Conservation (phyloP, 169 alveolate genomes). For the Plasmodium vinckei region DNA sequence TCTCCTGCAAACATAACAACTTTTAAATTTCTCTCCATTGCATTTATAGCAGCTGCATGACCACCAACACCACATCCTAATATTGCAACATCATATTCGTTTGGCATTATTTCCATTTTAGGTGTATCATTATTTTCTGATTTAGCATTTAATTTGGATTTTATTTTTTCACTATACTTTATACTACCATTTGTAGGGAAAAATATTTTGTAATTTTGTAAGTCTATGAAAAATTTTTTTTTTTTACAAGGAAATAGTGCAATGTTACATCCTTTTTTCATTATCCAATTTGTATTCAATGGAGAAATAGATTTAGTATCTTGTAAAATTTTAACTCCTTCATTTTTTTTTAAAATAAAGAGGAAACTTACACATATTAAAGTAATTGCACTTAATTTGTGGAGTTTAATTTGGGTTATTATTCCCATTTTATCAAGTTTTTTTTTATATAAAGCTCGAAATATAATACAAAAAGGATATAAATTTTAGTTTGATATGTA, state of each 20-base stretch:
- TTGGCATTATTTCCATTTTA: conserved; percentile 8
- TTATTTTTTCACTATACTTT: not conserved
- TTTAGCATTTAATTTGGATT: not conserved
- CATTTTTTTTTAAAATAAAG: no score
- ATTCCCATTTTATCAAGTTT: no score
- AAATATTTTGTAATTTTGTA: not conserved
- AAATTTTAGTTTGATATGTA: no score
- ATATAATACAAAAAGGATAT: no score
- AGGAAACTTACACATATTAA: no score
- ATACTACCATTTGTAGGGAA: not conserved
- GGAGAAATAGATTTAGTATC: no score
- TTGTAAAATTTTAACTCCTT: no score
- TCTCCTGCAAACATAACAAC: conserved; percentile 76
- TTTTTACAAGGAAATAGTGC: not conserved
- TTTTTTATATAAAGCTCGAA: no score
- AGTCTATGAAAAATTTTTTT: not conserved
- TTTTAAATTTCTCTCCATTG: conserved; percentile 76
- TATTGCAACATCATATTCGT: conserved; percentile 76
- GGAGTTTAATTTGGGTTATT: no score
- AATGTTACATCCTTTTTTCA: not conserved
- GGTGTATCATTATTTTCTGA: not conserved
- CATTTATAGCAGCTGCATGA: conserved; percentile 80
- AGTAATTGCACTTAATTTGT: no score
- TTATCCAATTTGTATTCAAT: no score
- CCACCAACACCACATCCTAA: conserved; percentile 84